Conservation (phyloP, 805 yeast species). For the Saccharomycopsis sp. region DNA sequence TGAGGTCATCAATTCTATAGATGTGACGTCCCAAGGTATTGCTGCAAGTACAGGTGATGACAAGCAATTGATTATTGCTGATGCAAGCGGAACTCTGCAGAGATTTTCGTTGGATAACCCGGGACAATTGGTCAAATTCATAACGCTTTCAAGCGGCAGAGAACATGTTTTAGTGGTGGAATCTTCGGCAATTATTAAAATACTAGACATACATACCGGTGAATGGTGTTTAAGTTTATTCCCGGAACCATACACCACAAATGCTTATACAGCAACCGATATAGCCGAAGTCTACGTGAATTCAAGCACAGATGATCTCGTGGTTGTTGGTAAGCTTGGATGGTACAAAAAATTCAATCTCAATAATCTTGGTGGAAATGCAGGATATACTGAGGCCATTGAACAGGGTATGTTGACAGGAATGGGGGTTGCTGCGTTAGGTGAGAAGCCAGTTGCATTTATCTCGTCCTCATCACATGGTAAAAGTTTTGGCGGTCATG, state of each 20-base stretch:
- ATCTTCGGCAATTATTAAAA: neutral
- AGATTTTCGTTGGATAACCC: neutral
- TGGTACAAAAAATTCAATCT: slow-evolving; percentile 1
- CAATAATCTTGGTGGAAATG: neutral
- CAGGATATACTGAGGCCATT: neutral
- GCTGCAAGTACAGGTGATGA: neutral
- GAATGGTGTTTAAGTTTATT: neutral
- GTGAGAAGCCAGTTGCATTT: neutral
- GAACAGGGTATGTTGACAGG: neutral
- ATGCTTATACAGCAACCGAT: neutral
- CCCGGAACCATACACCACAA: neutral
- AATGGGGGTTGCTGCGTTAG: neutral
- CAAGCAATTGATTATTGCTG: neutral
- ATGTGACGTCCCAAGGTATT: neutral
- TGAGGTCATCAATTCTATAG: neutral
- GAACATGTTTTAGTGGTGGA: neutral
- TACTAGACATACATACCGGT: neutral
- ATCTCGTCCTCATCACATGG: neutral
- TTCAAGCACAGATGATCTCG: neutral
- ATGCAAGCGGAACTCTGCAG: neutral
- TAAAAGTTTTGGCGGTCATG: neutral
- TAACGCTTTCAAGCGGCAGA: neutral
- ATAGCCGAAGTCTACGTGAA: neutral
- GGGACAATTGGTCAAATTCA: neutral
- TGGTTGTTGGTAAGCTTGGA: neutral